phyloP scores from a whole-genome alignment of 2,329 filamentous ascomycete genomes.

The Exophiala dermatitidis region DNA sequence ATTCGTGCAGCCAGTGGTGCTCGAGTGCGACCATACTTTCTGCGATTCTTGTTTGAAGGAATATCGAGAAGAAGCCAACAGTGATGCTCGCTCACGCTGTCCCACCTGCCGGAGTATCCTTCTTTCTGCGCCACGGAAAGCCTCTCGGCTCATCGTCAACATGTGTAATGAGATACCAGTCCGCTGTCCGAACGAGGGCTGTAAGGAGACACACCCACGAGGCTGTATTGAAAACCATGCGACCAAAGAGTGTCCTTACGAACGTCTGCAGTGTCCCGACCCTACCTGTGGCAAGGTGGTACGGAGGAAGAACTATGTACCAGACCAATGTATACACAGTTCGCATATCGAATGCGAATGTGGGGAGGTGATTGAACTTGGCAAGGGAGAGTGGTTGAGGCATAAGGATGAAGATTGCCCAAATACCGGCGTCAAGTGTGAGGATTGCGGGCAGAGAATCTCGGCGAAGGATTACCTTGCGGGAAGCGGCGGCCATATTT shows the following conservation, averaged over 20 bases:
- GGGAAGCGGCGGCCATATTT: slow-evolving; percentile 16
- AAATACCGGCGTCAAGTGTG: slow-evolving; percentile 18
- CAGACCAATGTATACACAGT: slow-evolving; percentile 24
- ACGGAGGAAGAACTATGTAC: slow-evolving; percentile 47
- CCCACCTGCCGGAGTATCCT: slow-evolving; percentile 50
- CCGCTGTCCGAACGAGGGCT: slow-evolving; percentile 54
- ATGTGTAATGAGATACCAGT: slow-evolving; percentile 57
- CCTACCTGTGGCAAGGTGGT: slow-evolving; percentile 45
- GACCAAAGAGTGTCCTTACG: slow-evolving; percentile 53
- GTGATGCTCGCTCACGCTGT: slow-evolving; percentile 37
- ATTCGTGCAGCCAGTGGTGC: slow-evolving; percentile 52
- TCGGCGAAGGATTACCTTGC: slow-evolving; percentile 19
- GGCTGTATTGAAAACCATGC: slow-evolving; percentile 54
- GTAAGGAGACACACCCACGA: slow-evolving; percentile 47
- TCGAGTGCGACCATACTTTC: slow-evolving; percentile 58
- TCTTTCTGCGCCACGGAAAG: slow-evolving; percentile 34
- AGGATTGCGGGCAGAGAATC: slow-evolving; percentile 18
- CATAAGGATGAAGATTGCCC: slow-evolving; percentile 27
- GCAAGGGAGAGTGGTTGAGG: slow-evolving; percentile 24
- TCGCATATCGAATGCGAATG: slow-evolving; percentile 27
- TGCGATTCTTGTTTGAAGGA: slow-evolving; percentile 52
- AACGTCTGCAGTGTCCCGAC: slow-evolving; percentile 47
- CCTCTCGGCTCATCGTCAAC: slow-evolving; percentile 51
- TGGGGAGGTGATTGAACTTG: slow-evolving; percentile 25
- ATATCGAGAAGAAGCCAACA: slow-evolving; percentile 22